phyloP scores from a whole-genome alignment of 495 filamentous ascomycete species.

The Acidomyces sp. region DNA sequence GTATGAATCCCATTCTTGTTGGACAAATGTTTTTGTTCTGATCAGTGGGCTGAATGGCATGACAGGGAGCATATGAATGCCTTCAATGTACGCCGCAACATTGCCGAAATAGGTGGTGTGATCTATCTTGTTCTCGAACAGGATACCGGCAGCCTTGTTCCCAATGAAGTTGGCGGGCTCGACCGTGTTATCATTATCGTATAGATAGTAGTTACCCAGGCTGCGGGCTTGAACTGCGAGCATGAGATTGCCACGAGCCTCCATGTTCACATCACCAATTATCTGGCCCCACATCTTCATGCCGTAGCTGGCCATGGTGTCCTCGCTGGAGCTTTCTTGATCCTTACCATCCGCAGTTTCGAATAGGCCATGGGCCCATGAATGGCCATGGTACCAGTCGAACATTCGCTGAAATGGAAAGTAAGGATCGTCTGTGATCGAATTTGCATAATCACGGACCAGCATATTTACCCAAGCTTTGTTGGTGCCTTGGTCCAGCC shows the following conservation, averaged over 20 bases:
- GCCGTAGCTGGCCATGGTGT: slow-evolving; percentile 67
- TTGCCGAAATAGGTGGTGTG: slow-evolving; percentile 87
- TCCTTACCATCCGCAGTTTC: slow-evolving; percentile 86
- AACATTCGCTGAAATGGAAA: slow-evolving; percentile 83
- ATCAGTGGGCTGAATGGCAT: slow-evolving; percentile 56
- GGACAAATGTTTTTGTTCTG: slow-evolving; percentile 55
- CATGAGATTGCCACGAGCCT: slow-evolving; percentile 76
- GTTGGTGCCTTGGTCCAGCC: slow-evolving; percentile 50
- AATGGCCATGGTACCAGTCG: slow-evolving; percentile 93
- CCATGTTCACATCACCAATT: slow-evolving; percentile 63
- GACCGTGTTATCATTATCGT: slow-evolving; percentile 53
- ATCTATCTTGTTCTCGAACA: slow-evolving; percentile 95
- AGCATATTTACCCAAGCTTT: slow-evolving; percentile 64
- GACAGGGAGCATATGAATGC: slow-evolving; percentile 92
- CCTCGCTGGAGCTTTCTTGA: slow-evolving; percentile 82
- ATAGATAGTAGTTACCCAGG: slow-evolving; percentile 69
- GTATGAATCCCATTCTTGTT: slow-evolving; percentile 72
- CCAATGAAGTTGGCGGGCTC: slow-evolving; percentile 64
- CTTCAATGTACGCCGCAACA: slow-evolving; percentile 74
- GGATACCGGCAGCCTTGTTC: slow-evolving; percentile 82
- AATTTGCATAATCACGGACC: slow-evolving; percentile 52
- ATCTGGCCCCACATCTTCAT: slow-evolving; percentile 88
- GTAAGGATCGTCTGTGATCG: slow-evolving; percentile 50
- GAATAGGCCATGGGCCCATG: slow-evolving; percentile 91
- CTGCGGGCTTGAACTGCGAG: slow-evolving; percentile 58